These are phyloP conservation scores for Phialophora tarda DNA, from an alignment of 2,329 filamentous ascomycete genomes.

Conservation along the genomic window DNA sequence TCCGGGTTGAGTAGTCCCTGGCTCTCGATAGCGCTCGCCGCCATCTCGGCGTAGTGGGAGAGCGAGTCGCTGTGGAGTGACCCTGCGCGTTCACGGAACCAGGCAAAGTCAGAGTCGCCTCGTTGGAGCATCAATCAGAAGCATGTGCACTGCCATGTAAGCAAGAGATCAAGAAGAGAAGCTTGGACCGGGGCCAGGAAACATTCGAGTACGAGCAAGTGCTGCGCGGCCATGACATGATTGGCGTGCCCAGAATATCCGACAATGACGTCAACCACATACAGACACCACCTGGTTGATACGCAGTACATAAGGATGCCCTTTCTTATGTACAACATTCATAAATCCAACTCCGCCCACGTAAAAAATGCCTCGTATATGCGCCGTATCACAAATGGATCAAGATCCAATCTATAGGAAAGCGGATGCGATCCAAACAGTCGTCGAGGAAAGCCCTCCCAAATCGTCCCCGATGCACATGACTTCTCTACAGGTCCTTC, in stretches of 20 bases:
- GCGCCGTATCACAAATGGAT: neutral
- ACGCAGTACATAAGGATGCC: too few species aligned
- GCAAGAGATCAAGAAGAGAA: slow-evolving; percentile 5
- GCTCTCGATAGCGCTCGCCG: slow-evolving; percentile 15
- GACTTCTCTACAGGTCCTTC: slow-evolving; percentile 30
- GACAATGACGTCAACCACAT: slow-evolving; percentile 14
- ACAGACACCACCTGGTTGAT: neutral
- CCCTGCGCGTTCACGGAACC: slow-evolving; percentile 33
- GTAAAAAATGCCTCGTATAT: slow-evolving; percentile 4
- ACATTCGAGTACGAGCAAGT: neutral
- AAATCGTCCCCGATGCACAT: neutral
- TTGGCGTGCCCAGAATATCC: slow-evolving; percentile 3
- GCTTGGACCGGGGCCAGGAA: neutral
- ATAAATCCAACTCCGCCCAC: neutral
- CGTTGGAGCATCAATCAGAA: slow-evolving; percentile 31
- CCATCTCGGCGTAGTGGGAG: slow-evolving; percentile 32
- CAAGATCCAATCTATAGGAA: neutral
- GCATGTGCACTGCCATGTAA: slow-evolving; percentile 4
- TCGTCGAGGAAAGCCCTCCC: neutral
- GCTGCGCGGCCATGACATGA: slow-evolving; percentile 13
- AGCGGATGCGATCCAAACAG: neutral
- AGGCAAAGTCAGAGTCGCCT: slow-evolving; percentile 36
- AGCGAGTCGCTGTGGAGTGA: slow-evolving; percentile 29
- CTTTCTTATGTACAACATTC: neutral
- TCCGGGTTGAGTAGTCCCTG: slow-evolving; percentile 38